phyloP scores from a whole-genome alignment of 331 rosid species.

The Ulmus americana region DNA sequence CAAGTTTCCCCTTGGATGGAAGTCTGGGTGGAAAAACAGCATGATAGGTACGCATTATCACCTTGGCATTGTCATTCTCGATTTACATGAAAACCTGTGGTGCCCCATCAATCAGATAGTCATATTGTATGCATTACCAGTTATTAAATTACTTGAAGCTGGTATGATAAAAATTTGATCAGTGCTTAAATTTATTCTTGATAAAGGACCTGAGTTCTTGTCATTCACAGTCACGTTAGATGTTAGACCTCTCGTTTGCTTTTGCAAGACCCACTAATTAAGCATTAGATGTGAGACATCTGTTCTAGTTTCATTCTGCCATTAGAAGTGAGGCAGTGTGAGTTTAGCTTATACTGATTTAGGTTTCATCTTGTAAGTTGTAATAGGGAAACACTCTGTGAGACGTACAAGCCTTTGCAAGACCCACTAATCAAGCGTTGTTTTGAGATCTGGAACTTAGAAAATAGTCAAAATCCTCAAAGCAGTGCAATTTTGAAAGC shows the following conservation, averaged over 20 bases:
- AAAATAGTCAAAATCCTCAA: conserved; percentile 31
- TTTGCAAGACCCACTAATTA: not conserved
- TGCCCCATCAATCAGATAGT: not conserved
- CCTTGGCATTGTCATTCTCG: conserved; percentile 2
- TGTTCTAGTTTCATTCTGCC: not conserved
- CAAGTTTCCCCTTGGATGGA: conserved; percentile 87
- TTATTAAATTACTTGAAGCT: conserved; percentile 2
- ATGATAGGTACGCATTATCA: conserved; percentile 44
- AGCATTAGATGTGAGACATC: too few relatives aligned
- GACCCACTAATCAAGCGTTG: conserved; percentile 71
- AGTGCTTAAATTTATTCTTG: not conserved
- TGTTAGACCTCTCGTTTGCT: not conserved
- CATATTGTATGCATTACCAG: not conserved
- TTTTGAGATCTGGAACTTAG: conserved; percentile 57
- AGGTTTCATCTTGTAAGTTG: conserved; percentile 14
- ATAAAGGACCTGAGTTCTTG: not conserved
- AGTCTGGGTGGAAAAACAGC: conserved; percentile 79
- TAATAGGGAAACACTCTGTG: conserved; percentile 45
- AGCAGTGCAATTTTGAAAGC: conserved; percentile 36
- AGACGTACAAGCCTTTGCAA: conserved; percentile 70
- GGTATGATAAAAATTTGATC: not conserved
- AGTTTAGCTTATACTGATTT: conserved; percentile 15
- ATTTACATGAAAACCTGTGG: not conserved
- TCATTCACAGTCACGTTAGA: not conserved
- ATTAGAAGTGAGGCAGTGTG: not conserved